A percentile compares a stretch with the other conserved stretches of the same genome.
Conservation (phyloP, 495 filamentous ascomycete genomes). For the Annulohypoxylon bovei region DNA sequence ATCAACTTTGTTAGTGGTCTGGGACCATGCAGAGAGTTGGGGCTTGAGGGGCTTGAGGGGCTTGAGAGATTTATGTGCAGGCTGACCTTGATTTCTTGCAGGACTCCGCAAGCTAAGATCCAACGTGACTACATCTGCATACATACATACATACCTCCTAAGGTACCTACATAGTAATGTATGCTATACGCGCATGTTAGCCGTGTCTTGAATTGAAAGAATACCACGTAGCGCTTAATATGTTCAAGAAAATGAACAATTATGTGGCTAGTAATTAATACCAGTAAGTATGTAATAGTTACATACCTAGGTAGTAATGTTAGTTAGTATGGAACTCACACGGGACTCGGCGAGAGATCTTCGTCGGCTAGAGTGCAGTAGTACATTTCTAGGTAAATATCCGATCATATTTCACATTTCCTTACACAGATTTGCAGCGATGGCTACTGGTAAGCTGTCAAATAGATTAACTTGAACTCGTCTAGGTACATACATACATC, state of each 20-base stretch:
- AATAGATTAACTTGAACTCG: conserved; percentile 7
- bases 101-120: conserved; percentile 36
- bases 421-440: background rate
- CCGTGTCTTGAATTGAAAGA: conserved; percentile 2
- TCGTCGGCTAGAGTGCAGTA: background rate
- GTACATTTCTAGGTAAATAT: conserved; percentile 4
- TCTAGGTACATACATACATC: no score
- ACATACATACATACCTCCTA: no score
- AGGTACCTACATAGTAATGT: no score
- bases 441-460: background rate
- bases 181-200: background rate
- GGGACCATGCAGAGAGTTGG: conserved; percentile 21
- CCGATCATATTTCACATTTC: conserved; percentile 17
- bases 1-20: conserved; percentile 4
- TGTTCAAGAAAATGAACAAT: background rate
- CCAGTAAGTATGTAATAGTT: background rate
- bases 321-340: background rate
- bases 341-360: background rate
- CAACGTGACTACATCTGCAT: background rate
- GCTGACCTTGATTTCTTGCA: conserved; percentile 34
- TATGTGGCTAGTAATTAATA: background rate
- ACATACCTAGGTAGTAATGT: background rate
- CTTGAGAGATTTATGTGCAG: conserved; percentile 18
- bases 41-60: conserved; percentile 21
- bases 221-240: conserved; percentile 6